Percentiles rank a stretch among this genome's conserved stretches.
These are phyloP conservation scores for Aspergillus wentii DNA, from an alignment of 495 filamentous ascomycete genomes.

Conservation along the genomic window DNA sequence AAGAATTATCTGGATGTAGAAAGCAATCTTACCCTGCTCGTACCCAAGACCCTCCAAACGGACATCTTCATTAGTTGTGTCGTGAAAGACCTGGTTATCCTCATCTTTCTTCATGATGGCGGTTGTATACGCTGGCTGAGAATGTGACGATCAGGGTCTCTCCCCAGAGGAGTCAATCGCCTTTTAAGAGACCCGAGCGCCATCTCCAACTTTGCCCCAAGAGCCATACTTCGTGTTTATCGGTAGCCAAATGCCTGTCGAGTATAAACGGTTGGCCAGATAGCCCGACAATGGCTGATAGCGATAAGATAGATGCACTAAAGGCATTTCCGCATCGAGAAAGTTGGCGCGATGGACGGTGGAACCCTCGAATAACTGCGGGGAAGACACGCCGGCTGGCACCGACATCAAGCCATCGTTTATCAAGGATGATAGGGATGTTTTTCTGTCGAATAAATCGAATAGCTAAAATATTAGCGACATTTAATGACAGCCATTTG, in stretches of 20 bases:
- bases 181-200: constrained; percentile 3
- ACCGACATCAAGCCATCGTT: too few species aligned
- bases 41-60: constrained; percentile 43
- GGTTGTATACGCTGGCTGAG: too few species aligned
- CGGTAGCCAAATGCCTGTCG: not conserved
- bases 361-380: constrained; percentile 6
- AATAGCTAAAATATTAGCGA: too few species aligned
- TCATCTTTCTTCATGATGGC: constrained; percentile 18
- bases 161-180: not conserved
- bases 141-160: too few species aligned
- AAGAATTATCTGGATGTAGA: too few species aligned
- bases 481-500: too few species aligned
- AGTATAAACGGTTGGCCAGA: not conserved
- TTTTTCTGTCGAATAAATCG: too few species aligned
- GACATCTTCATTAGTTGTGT: constrained; percentile 31
- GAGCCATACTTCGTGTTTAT: constrained; percentile 5
- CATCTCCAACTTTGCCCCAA: too few species aligned
- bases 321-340: constrained; percentile 19
- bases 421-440: too few species aligned
- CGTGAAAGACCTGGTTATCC: constrained; percentile 17
- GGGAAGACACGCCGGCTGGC: too few species aligned
- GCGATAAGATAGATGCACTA: constrained; percentile 21
- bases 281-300: not conserved
- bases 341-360: constrained; percentile 23
- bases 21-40: constrained; percentile 36